These are phyloP conservation scores for Pseudocercospora eumusae DNA, from an alignment of 2,329 filamentous ascomycete genomes.

Conservation along the genomic window DNA sequence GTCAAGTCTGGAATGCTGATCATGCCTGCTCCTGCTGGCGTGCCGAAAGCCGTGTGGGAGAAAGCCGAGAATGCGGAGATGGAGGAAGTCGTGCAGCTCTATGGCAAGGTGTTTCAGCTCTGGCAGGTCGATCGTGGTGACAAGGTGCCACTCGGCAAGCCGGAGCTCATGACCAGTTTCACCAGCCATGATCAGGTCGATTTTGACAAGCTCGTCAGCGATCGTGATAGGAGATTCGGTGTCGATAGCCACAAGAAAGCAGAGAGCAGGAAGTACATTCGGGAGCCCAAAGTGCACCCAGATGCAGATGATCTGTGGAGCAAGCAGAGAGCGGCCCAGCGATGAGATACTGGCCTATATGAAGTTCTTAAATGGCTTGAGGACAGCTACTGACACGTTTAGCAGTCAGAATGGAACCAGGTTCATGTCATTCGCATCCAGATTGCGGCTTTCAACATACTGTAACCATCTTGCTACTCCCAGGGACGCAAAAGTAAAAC, in stretches of 20 bases:
- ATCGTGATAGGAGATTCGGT: slow-evolving; percentile 57
- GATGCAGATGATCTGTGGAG: slow-evolving; percentile 55
- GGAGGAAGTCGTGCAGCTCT: slow-evolving; percentile 71
- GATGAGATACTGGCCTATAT: background rate
- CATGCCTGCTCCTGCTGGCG: slow-evolving; percentile 62
- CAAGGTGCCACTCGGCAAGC: slow-evolving; percentile 59
- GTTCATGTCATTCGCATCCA: no score
- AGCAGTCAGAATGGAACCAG: no score
- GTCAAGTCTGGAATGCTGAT: slow-evolving; percentile 79
- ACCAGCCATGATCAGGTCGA: slow-evolving; percentile 54
- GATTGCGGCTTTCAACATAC: no score
- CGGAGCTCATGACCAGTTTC: slow-evolving; percentile 66
- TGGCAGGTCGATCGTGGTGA: slow-evolving; percentile 83
- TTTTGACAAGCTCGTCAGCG: slow-evolving; percentile 49
- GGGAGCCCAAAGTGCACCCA: slow-evolving; percentile 50
- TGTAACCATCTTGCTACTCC: no score
- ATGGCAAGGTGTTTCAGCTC: slow-evolving; percentile 82
- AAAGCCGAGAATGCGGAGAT: slow-evolving; percentile 76
- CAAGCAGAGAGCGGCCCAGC: slow-evolving; percentile 12
- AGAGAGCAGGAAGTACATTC: slow-evolving; percentile 56
- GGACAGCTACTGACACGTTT: no score
- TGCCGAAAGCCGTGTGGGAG: slow-evolving; percentile 69
- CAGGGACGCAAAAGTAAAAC: no score
- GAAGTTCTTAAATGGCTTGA: no score
- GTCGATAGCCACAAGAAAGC: slow-evolving; percentile 56